These are phyloP conservation scores for Hydrangea macrophylla DNA, from an alignment of 148 eudicot species.

Conservation along the genomic window DNA sequence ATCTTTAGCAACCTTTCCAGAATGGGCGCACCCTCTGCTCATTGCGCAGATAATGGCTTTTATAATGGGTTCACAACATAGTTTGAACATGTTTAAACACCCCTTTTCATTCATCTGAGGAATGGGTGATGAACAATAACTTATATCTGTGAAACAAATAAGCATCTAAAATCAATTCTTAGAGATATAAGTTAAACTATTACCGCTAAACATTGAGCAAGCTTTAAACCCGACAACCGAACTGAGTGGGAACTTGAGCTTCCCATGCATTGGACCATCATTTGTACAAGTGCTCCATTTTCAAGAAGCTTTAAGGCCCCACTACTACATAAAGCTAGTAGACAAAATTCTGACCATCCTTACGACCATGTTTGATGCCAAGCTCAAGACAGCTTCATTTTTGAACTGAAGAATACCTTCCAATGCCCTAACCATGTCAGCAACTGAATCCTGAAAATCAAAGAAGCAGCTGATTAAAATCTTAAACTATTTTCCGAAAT, in stretches of 20 bases:
- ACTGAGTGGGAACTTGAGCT: conserved; percentile 36
- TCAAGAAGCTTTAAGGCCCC: conserved; percentile 74
- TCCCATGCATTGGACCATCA: conserved; percentile 53
- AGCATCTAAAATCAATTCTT: not conserved
- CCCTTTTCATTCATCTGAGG: conserved; percentile 56
- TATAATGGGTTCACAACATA: conserved; percentile 52
- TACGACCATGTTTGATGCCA: conserved; percentile 50
- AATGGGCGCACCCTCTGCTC: conserved; percentile 27
- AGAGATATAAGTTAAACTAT: conserved; percentile 10
- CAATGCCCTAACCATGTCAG: conserved; percentile 64
- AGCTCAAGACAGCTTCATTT: conserved; percentile 44
- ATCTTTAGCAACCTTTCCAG: conserved; percentile 36
- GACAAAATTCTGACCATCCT: conserved; percentile 64
- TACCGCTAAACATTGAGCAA: conserved; percentile 63
- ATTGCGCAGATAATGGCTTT: conserved; percentile 49
- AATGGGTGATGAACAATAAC: conserved; percentile 18
- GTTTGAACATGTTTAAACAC: conserved; percentile 43
- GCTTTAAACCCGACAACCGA: conserved; percentile 58
- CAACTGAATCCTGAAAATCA: conserved; percentile 61
- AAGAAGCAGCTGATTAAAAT: no score
- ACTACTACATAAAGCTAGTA: conserved; percentile 72
- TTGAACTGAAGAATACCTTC: conserved; percentile 50
- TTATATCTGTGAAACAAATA: not conserved
- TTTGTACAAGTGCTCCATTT: conserved; percentile 32
- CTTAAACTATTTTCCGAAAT: no score